Evolutionary conservation across 2,329 filamentous ascomycete genomes (phyloP), one percentile per base, ranked within the genome.

Genomic region (Colletotrichum spaethianum): DNA sequence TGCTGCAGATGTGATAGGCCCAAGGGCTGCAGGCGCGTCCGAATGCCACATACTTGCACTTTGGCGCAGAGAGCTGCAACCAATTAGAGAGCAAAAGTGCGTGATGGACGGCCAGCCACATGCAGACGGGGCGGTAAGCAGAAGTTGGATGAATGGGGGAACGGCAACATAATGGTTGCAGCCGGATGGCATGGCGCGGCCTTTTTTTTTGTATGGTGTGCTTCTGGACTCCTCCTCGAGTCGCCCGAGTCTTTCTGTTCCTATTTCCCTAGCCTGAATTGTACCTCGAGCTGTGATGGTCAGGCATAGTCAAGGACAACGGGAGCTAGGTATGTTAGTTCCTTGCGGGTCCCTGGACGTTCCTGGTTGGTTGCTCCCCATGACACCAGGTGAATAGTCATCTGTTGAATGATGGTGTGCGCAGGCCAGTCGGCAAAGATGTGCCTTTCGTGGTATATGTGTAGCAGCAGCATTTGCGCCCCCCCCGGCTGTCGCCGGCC

Each of bases 71-170:
- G 77, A 74, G 53, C 70, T n/a, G 56, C 48, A 48, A 57, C 85
- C 84, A 86, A 86, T 86, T 77, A 83, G 70, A 69, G 60, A 20
- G 60, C 68, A 55, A 68, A 71, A 56, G 65, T 70, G 74, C 76
- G 84, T 86, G 85, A 86, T 81, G 78, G 78, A 77, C 74, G 62
- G 74, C 75, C 80, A 80, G 80, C 80, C 80, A 80, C 77, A 76
- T 83, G 81, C 83, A 85, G 78, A 75, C 73, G 78, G 80, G 84
- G 85, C 85, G 85, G 85, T 81, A 86, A 87, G 77, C 69, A 72
- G 53, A 64, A 60, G 46, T 53, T 63, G 65, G 65, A 55, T 60
- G 48, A 26, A 60, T 59, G 42, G 59, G 59, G 53, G 65, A 55
- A 59, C 44, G 44, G 46, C 52, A 52, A 68, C 50, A 38, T 33